Evolutionary conservation across 345 rosid species (phyloP), one percentile per base, ranked within the genome.

Genomic region (Euclidium syriacum): DNA sequence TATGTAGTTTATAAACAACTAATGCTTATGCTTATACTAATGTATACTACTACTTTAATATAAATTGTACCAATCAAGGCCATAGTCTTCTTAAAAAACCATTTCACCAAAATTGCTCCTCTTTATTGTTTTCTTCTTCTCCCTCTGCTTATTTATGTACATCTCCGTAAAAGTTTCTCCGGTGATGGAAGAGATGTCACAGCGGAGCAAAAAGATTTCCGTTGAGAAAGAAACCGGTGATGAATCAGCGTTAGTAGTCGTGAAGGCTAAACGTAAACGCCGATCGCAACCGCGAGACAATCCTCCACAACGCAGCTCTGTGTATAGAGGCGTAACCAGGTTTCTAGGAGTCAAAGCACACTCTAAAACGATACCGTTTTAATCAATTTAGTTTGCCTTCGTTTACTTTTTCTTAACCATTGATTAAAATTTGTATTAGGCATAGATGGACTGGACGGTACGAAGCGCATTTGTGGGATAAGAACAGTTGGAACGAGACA

Each of bases 301-400:
- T 42, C 98, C 96, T 52, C 94, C 96, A 29, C 87, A 80, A 59
- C 88, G 98, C 22, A 91, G 96, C 82, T 91, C 95, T 2, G 77
- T 81, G 27, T 82, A 88, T 59, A 81, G 94, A 17, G 98, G 98
- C 3, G 96, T 92, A 49, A 92, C 98, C 2, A 91, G 92, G 98
- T 78, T 11, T 48, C 3, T 9, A 8, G 15, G 24, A 10, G 7
- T 16, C 30, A 9, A 24, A 16, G 10, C 39, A 43, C 63, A 10
- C 41, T 27, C 12, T 18, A 20, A 5, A 46, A 53, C 48, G 33
- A 4, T 26, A 46, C 25, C 47, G 48, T 59, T 58, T 41, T 7
- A 19, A 18, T 17, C 43, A n/a, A 39, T n/a, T 36, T 11, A 36
- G 19, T 14, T 8, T 57, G 3, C n/a, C 10, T 43, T 4, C 5